Evolutionary conservation across 768 basidiomycete species (phyloP), one percentile per base, ranked within the genome.

Genomic region (Cantharellus anzutake): DNA sequence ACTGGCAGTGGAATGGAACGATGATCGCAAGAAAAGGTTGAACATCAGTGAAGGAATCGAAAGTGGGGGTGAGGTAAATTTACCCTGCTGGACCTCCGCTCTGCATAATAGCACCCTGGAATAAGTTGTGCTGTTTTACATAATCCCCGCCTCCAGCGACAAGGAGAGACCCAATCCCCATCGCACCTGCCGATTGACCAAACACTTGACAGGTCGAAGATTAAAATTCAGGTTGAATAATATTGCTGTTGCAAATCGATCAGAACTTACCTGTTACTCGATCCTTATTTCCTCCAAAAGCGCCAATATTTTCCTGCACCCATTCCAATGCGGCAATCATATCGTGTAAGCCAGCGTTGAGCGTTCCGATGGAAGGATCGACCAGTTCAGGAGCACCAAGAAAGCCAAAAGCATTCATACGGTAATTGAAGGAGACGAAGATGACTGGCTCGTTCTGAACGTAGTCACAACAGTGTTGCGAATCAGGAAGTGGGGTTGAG

Each of bases 391-490:
- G n/a, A 5, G 52, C n/a, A 2, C 38, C 60, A 5, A 60, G 60
- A 40, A 60, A 60, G 3, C 60, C 60, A 35, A 40, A 60, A n/a
- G 59, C 60, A 14, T 35, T 37, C 16, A 42, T 3, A 29, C 60
- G 60, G 60, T 60, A 60, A 60, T 60, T 61, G 40, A 60, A 41
- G 14, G 60, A 16, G 7, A 60, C 60, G 37, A 40, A 61, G 16
- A 60, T 29, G 4, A 60, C 59, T 4, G 60, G 60, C 35, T 55
- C 35, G 35, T 37, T 37, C 52, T 55, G 7, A 11, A 55, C 38
- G 1, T 7, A 55, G 14, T 55, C 20, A 29, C 20, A 29, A 29
- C 20, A 29, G 20, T 29, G 52, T 55, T 11, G 14, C 11, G 35
- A 0, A 37, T 37, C 7, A 11, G 7, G 11, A 37, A 7, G 38